phyloP scores from a whole-genome alignment of 345 rosid species.

The Citrus australasica region DNA sequence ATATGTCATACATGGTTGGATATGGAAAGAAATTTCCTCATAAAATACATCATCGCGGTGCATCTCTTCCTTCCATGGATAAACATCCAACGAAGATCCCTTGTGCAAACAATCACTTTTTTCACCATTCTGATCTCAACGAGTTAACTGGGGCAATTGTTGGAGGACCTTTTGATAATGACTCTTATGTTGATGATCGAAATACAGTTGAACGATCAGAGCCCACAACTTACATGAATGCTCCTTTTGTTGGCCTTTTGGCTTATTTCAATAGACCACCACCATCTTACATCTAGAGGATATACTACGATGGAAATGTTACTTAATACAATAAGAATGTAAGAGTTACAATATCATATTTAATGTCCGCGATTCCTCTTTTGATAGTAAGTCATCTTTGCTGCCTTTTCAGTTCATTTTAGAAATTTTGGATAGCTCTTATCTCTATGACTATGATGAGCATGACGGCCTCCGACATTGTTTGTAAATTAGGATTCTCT shows the following conservation, averaged over 20 bases:
- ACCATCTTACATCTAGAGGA: not conserved
- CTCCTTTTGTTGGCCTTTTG: constrained; percentile 63
- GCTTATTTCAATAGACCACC: constrained; percentile 39
- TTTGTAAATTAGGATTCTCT: too few species aligned
- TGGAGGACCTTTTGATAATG: constrained; percentile 70
- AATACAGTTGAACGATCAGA: constrained; percentile 38
- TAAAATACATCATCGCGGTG: constrained; percentile 77
- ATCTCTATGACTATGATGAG: too few species aligned
- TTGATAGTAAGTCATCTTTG: too few species aligned
- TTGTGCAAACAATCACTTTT: constrained; percentile 29
- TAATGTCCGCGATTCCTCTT: too few species aligned
- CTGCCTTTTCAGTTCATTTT: too few species aligned
- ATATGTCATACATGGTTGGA: constrained; percentile 89
- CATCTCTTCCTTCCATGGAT: constrained; percentile 55
- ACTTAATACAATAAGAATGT: not conserved
- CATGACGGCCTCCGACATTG: too few species aligned
- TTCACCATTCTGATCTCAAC: constrained; percentile 47
- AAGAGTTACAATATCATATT: not conserved
- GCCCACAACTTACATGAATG: constrained; percentile 61
- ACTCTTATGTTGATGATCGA: constrained; percentile 46
- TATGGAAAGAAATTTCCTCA: constrained; percentile 57
- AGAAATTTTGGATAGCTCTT: too few species aligned
- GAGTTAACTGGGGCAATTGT: constrained; percentile 63
- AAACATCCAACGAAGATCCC: constrained; percentile 30
- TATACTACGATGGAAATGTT: not conserved